Conservation (phyloP, 768 basidiomycete genomes). For the Rhizopogon roseolus region DNA sequence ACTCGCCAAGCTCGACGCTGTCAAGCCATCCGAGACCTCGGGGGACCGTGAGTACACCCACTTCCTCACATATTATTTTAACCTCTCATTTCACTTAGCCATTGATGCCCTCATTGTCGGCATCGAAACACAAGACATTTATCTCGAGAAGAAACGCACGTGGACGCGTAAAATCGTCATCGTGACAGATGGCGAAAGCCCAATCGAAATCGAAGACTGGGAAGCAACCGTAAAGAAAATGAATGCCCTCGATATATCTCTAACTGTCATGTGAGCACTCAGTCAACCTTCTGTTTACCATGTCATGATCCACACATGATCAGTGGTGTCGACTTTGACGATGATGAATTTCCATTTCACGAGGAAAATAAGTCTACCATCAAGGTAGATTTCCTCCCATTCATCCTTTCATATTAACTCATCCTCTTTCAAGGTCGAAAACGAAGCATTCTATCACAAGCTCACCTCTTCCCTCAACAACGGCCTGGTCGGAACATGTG, state of each 20-base stretch:
- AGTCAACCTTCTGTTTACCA: not conserved
- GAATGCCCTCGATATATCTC: slow-evolving; percentile 46
- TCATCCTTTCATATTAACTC: not conserved
- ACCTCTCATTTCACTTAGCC: slow-evolving; percentile 38
- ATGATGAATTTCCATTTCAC: slow-evolving; percentile 55
- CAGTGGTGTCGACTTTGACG: slow-evolving; percentile 89
- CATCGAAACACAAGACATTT: slow-evolving; percentile 68
- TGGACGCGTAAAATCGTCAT: slow-evolving; percentile 85
- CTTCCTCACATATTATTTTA: not conserved
- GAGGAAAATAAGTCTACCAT: slow-evolving; percentile 66
- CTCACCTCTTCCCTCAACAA: slow-evolving; percentile 32
- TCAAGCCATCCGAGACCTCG: slow-evolving; percentile 47
- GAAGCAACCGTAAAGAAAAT: slow-evolving; percentile 64
- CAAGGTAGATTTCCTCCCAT: slow-evolving; percentile 50
- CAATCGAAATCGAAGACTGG: slow-evolving; percentile 73
- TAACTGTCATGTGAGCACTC: slow-evolving; percentile 67
- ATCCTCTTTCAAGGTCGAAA: slow-evolving; percentile 43
- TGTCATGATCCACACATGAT: not conserved
- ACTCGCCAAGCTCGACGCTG: slow-evolving; percentile 57
- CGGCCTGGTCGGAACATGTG: slow-evolving; percentile 26
- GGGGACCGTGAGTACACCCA: slow-evolving; percentile 59
- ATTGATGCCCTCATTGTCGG: slow-evolving; percentile 87
- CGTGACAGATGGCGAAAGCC: slow-evolving; percentile 81
- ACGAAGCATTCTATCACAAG: slow-evolving; percentile 68
- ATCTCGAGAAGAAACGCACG: slow-evolving; percentile 66